Percentiles rank a stretch among this genome's conserved stretches.
These are phyloP conservation scores for Stachybotrys echinatus DNA, from an alignment of 2,329 filamentous ascomycete species.

Conservation along the genomic window DNA sequence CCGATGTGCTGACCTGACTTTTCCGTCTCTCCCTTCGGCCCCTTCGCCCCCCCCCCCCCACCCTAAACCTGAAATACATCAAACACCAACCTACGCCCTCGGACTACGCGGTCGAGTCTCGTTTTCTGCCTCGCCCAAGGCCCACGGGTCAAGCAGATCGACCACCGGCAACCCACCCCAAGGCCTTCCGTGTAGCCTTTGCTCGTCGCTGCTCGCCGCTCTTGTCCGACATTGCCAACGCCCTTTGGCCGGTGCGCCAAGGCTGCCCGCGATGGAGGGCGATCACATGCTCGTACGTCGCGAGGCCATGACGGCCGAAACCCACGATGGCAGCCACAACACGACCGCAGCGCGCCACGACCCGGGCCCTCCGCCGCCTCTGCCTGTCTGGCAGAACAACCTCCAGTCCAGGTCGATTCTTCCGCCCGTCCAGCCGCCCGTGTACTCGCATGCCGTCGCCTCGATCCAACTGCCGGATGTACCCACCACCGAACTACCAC, in stretches of 20 bases:
- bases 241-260: background rate
- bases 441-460: constrained; percentile 13
- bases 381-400: constrained; percentile 9
- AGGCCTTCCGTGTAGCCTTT: background rate
- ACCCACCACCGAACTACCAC: constrained; percentile 18
- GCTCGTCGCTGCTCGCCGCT: background rate
- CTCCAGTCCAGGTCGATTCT: background rate
- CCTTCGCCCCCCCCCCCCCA: too few relatives aligned
- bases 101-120: too few relatives aligned
- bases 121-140: too few relatives aligned
- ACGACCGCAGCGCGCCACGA: constrained; percentile 10
- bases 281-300: constrained; percentile 1
- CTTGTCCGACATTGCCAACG: background rate
- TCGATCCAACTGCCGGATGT: constrained; percentile 22
- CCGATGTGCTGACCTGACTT: too few relatives aligned
- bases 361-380: constrained; percentile 18
- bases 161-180: background rate
- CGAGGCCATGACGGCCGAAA: constrained; percentile 12
- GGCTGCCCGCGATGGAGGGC: background rate
- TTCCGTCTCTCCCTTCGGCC: too few relatives aligned
- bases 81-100: too few relatives aligned
- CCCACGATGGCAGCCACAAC: constrained; percentile 3
- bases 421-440: constrained; percentile 10
- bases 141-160: background rate
- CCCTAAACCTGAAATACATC: too few relatives aligned